These are phyloP conservation scores for Leccinum ochraceum DNA, from an alignment of 768 basidiomycete genomes.

Conservation along the genomic window DNA sequence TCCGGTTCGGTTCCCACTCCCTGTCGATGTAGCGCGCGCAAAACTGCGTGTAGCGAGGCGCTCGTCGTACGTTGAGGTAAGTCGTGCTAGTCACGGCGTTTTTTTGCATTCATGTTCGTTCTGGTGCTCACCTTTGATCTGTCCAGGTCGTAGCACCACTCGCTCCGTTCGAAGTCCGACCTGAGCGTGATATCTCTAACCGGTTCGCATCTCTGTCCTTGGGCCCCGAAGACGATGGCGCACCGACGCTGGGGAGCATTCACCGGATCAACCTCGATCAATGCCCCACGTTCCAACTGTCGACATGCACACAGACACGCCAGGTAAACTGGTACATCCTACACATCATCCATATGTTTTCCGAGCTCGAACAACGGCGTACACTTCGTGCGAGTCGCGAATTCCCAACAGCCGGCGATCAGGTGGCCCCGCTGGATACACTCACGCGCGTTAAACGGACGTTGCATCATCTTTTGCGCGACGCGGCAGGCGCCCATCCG, in stretches of 20 bases:
- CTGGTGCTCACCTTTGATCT: neutral
- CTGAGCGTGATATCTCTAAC: slow-evolving; percentile 20
- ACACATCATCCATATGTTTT: slow-evolving; percentile 31
- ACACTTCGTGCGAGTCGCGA: too few species aligned
- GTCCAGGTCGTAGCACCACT: slow-evolving; percentile 24
- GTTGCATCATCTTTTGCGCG: slow-evolving; percentile 29
- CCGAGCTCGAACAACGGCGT: slow-evolving; percentile 14
- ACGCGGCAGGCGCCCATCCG: slow-evolving; percentile 8
- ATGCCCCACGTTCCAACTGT: slow-evolving; percentile 34
- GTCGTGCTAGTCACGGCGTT: neutral
- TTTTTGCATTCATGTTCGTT: neutral
- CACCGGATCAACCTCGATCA: slow-evolving; percentile 40
- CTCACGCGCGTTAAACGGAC: slow-evolving; percentile 34
- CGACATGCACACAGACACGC: slow-evolving; percentile 4
- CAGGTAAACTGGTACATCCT: slow-evolving; percentile 28
- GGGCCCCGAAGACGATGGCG: neutral
- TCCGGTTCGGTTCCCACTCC: slow-evolving; percentile 44
- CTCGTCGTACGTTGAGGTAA: slow-evolving; percentile 47
- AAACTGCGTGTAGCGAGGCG: slow-evolving; percentile 52
- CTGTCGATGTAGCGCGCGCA: slow-evolving; percentile 37
- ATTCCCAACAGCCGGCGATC: too few species aligned
- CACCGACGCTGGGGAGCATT: slow-evolving; percentile 36
- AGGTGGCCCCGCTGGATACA: slow-evolving; percentile 7
- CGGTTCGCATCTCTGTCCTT: slow-evolving; percentile 30
- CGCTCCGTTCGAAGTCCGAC: slow-evolving; percentile 17